A percentile compares a stretch with the other conserved stretches of the same genome.
phyloP scores from a whole-genome alignment of 768 basidiomycete species.

The Panaeolus papilionaceus region DNA sequence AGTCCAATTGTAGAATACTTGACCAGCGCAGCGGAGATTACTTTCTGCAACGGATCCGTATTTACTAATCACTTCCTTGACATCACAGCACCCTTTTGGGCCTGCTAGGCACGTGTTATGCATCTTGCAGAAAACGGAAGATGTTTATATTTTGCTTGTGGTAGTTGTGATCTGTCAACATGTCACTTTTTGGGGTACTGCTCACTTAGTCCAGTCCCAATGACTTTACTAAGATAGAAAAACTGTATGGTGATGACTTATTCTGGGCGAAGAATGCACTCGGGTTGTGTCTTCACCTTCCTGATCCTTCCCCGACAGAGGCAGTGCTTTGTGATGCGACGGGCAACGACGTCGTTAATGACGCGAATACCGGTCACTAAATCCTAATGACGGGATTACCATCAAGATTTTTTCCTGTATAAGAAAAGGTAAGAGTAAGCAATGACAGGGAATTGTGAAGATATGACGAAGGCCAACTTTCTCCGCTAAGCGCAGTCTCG shows the following conservation, averaged over 20 bases:
- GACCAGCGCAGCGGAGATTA: background rate
- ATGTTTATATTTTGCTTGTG: background rate
- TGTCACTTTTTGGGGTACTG: background rate
- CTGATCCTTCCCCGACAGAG: constrained; percentile 9
- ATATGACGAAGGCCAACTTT: background rate
- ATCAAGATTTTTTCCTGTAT: background rate
- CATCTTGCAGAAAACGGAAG: background rate
- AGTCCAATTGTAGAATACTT: background rate
- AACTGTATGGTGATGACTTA: background rate
- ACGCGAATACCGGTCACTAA: background rate
- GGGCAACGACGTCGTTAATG: background rate
- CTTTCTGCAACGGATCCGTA: background rate
- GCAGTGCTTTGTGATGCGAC: background rate
- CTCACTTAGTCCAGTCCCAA: background rate
- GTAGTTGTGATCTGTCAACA: background rate
- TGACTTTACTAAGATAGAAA: constrained; percentile 4
- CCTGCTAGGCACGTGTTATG: constrained; percentile 10
- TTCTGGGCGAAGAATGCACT: background rate
- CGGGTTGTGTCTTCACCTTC: background rate
- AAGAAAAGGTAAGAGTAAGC: background rate
- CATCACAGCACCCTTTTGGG: constrained; percentile 9
- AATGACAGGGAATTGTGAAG: background rate
- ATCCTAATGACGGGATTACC: background rate
- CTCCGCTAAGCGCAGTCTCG: background rate
- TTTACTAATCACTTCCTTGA: background rate